Evolutionary conservation across 169 alveolate species (phyloP).

Genomic region (Miamiensis avidus): DNA sequence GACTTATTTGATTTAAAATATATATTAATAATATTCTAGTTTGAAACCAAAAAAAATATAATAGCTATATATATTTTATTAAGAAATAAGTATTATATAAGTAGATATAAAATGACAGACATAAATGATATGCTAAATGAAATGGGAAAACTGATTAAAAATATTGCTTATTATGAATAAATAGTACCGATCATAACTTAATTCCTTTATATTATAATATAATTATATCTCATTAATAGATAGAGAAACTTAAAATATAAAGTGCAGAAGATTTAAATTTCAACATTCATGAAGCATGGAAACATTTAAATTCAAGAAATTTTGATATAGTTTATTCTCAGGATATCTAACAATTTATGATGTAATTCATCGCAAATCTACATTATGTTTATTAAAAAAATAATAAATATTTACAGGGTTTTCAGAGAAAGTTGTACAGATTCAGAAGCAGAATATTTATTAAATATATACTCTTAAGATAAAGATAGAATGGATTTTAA

Average conservation of each 20-base stretch:
- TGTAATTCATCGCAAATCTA: not conserved
- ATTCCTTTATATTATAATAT: too few species aligned
- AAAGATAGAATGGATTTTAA: not conserved
- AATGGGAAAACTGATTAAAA: not conserved
- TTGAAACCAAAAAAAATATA: too few species aligned
- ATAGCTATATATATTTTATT: too few species aligned
- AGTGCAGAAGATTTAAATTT: not conserved
- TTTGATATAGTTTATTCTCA: too few species aligned
- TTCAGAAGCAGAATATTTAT: not conserved
- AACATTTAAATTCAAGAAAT: too few species aligned
- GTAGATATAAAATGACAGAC: not conserved
- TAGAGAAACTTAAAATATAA: not conserved
- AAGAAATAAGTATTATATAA: not conserved
- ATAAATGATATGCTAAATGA: not conserved
- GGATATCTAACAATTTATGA: too few species aligned
- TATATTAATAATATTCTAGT: too few species aligned
- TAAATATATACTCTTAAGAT: not conserved
- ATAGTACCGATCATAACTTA: not conserved
- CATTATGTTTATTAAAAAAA: too few species aligned
- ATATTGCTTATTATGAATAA: not conserved
- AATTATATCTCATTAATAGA: not conserved
- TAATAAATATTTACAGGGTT: not conserved
- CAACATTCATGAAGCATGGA: not conserved
- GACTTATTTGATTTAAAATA: too few species aligned
- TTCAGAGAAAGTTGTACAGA: not conserved